Base-by-base conservation (phyloP, 2,329 filamentous ascomycete species). In the Phymatotrichopsis omnivora region DNA sequence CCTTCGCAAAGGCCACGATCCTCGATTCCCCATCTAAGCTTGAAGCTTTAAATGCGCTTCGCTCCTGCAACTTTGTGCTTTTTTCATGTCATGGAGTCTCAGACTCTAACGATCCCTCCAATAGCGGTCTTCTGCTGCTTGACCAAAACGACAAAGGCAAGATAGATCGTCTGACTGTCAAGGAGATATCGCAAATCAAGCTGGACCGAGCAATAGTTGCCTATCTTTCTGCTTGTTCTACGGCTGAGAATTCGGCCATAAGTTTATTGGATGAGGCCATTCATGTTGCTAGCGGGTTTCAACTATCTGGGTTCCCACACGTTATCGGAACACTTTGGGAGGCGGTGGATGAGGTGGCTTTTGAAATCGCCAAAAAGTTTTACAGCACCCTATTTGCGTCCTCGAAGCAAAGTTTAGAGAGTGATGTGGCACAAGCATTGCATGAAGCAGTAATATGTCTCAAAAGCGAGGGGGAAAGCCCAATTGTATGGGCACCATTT, bases 251-350 rank as follows among this genome's bases (percentile, higher is more conserved):
- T 10, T n/a, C 17, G n/a, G 58, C 52, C 1, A 28, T 14, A 1
- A 17, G 42, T 1, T 44, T 64, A 14, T 38, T 47, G 2, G 60
- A 65, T 42, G 64, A 67, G 47, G 59, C 53, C 3, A 58, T 65
- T 20, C 62, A 65, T 46, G 44, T 64, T 1, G 63, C 57, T 3
- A 61, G 58, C 32, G 61, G 52, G 4, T 65, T 65, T 45, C 63
- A 65, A 51, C 52, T 64, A 4, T 57, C 60, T 7, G 62, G 64
- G 1, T 65, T 64, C 45, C 53, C 47, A 7, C 57, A 63, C 44
- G 61, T 65, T 2, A 39, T 65, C 22, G 63, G 59, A 12, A 60
- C 57, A 5, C 45, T 65, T 24, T 64, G 62, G 62, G 44, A 55
- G 17, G 51, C 59, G 1, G 47, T 55, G 6, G 61, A 64, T 36